Conservation (phyloP, 768 basidiomycete genomes). For the Psilocybe cubensis region DNA sequence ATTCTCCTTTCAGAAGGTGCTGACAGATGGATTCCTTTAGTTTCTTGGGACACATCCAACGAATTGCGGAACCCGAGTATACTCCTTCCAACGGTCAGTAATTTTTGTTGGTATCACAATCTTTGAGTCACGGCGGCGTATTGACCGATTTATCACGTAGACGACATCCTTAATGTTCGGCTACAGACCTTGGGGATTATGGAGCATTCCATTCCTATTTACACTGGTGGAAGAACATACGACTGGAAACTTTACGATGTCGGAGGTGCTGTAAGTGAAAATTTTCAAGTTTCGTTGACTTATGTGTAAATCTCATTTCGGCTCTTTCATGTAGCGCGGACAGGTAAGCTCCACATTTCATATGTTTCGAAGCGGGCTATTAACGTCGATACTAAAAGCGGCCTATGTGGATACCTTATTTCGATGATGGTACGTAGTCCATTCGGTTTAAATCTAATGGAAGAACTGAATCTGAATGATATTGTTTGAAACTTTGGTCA, state of each 20-base stretch:
- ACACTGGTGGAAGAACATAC: constrained; percentile 62
- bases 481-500: not conserved
- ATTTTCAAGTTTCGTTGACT: not conserved
- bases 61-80: constrained; percentile 72
- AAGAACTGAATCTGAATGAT: not conserved
- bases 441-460: constrained; percentile 1
- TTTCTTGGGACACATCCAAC: constrained; percentile 67
- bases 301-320: not conserved
- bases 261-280: constrained; percentile 70
- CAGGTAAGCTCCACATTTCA: constrained; percentile 14
- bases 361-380: not conserved
- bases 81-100: constrained; percentile 66
- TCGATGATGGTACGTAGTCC: constrained; percentile 72
- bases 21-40: constrained; percentile 37
- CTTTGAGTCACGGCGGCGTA: not conserved
- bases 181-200: constrained; percentile 81
- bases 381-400: constrained; percentile 43
- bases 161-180: constrained; percentile 79
- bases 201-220: constrained; percentile 75
- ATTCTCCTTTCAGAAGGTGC: not conserved
- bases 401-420: constrained; percentile 83
- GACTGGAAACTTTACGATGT: constrained; percentile 86
- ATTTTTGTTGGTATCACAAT: not conserved
- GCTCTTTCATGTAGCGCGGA: constrained; percentile 21
- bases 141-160: constrained; percentile 34